These are phyloP conservation scores for Saussurea involucrata DNA, from an alignment of 129 eudicot genomes.

Conservation along the genomic window DNA sequence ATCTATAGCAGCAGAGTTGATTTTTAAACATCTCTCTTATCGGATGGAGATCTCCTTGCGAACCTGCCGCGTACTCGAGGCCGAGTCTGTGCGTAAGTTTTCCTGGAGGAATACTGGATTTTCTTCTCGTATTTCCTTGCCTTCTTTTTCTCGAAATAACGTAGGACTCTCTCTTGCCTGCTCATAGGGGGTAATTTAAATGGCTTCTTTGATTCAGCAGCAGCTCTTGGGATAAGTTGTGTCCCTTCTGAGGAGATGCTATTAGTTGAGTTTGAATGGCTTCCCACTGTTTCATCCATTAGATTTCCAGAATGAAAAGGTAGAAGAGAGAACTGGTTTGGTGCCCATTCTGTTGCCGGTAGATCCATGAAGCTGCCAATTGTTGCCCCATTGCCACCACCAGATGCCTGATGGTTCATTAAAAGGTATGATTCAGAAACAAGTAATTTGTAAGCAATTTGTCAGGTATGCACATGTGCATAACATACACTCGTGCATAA, in stretches of 20 bases:
- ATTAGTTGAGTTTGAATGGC: slow-evolving; percentile 31
- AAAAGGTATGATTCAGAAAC: neutral
- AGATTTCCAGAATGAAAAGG: slow-evolving; percentile 6
- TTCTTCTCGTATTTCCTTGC: slow-evolving; percentile 28
- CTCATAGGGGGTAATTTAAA: slow-evolving; percentile 18
- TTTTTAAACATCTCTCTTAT: neutral
- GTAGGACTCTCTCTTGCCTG: slow-evolving; percentile 23
- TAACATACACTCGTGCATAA: too few species aligned
- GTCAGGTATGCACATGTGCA: too few species aligned
- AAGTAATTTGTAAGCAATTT: too few species aligned
- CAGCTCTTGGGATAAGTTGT: slow-evolving; percentile 12
- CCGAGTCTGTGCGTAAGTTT: slow-evolving; percentile 26
- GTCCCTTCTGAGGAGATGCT: slow-evolving; percentile 19
- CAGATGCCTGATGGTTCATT: slow-evolving; percentile 18
- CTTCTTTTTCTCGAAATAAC: slow-evolving; percentile 36
- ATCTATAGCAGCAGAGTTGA: neutral
- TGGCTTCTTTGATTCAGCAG: neutral
- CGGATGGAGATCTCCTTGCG: slow-evolving; percentile 14
- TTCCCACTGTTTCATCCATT: slow-evolving; percentile 11
- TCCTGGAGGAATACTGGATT: slow-evolving; percentile 24
- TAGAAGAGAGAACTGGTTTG: neutral
- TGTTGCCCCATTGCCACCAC: slow-evolving; percentile 1
- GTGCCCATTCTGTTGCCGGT: slow-evolving; percentile 1
- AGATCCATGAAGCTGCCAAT: neutral
- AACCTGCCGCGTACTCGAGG: slow-evolving; percentile 33